Percentiles rank a stretch among this genome's conserved stretches.
phyloP scores from a whole-genome alignment of 2,329 filamentous ascomycete species.

The Hypoxylon sp. region DNA sequence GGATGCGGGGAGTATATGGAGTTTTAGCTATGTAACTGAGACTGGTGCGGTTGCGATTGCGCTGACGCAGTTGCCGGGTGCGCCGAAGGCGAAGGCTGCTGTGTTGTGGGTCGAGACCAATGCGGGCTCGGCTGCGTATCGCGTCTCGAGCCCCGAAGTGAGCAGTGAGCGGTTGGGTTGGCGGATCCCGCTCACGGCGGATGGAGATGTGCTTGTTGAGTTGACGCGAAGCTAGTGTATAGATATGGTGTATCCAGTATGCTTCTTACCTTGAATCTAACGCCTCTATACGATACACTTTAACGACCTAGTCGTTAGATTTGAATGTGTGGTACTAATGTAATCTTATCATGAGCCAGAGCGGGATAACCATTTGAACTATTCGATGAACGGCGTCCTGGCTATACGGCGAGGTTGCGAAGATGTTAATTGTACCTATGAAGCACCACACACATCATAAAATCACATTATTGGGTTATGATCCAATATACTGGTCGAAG shows the following conservation, averaged over 20 bases:
- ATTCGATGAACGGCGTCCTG: no score
- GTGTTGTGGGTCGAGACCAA: slow-evolving; percentile 58
- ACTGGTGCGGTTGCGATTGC: slow-evolving; percentile 51
- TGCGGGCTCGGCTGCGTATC: slow-evolving; percentile 46
- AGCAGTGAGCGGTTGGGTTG: slow-evolving; percentile 50
- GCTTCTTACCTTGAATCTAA: background rate
- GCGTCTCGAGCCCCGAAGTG: slow-evolving; percentile 44
- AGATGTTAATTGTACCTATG: background rate
- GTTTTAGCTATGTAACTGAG: slow-evolving; percentile 55
- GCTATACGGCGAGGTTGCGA: no score
- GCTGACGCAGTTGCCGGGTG: slow-evolving; percentile 52
- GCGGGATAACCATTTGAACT: background rate
- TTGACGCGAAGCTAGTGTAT: slow-evolving; percentile 24
- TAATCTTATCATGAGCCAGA: background rate
- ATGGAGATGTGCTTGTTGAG: slow-evolving; percentile 46
- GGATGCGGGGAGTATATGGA: slow-evolving; percentile 61
- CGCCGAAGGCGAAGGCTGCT: slow-evolving; percentile 50
- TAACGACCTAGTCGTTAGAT: background rate
- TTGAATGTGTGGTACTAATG: background rate
- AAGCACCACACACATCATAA: background rate
- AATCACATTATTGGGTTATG: background rate
- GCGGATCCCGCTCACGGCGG: slow-evolving; percentile 48
- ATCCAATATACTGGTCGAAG: background rate
- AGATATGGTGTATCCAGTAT: background rate
- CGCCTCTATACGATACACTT: no score